Conservation (phyloP, 331 rosid genomes). For the Malus hybrid region DNA sequence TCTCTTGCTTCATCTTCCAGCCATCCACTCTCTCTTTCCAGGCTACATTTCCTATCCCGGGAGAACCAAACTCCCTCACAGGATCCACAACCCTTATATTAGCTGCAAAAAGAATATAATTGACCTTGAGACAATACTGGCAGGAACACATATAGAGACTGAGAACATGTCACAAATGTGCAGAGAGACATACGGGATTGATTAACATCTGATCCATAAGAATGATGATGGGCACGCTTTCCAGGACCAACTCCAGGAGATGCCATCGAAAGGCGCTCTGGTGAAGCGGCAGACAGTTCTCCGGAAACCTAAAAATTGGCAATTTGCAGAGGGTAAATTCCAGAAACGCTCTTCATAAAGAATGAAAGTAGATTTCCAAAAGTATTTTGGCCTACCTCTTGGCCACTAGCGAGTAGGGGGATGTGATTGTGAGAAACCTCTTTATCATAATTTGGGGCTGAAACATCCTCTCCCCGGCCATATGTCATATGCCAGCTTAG, state of each 20-base stretch:
- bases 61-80: constrained; percentile 44
- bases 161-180: background rate
- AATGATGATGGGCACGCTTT: constrained; percentile 61
- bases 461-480: constrained; percentile 72
- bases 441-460: constrained; percentile 70
- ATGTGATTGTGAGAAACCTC: constrained; percentile 84
- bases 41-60: constrained; percentile 87
- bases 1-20: constrained; percentile 98
- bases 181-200: constrained; percentile 60
- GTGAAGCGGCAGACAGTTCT: constrained; percentile 92
- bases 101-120: constrained; percentile 38
- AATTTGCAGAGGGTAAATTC: background rate
- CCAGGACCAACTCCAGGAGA: constrained; percentile 70
- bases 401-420: constrained; percentile 73
- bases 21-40: constrained; percentile 99
- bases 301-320: constrained; percentile 61
- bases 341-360: background rate
- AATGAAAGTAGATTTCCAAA: constrained; percentile 4
- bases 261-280: constrained; percentile 84
- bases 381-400: constrained; percentile 50
- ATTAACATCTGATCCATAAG: constrained; percentile 65
- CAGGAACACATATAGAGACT: constrained; percentile 5
- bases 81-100: constrained; percentile 66
- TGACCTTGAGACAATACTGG: background rate
- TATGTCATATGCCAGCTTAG: constrained; percentile 84